A percentile compares a stretch with the other conserved stretches of the same genome.
These are phyloP conservation scores for Alnus rubra DNA, from an alignment of 306 rosid genomes.

Conservation along the genomic window DNA sequence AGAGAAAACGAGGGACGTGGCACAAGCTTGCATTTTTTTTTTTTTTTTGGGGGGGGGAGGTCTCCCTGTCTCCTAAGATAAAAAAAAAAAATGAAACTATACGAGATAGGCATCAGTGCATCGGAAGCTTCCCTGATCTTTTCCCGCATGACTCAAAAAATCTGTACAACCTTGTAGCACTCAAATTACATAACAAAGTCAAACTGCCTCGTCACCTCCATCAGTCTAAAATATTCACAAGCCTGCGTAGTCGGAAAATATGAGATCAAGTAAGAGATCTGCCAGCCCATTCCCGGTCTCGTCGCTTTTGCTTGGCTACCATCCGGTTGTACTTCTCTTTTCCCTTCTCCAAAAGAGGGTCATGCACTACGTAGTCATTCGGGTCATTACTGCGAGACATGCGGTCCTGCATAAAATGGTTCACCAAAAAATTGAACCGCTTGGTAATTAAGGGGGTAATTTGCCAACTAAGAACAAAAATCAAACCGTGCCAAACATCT, in stretches of 20 bases:
- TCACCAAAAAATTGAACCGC: neutral
- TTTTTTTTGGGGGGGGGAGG: neutral
- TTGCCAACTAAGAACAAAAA: neutral
- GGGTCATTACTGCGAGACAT: conserved; percentile 86
- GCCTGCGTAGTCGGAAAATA: neutral
- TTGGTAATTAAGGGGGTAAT: neutral
- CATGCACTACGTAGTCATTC: conserved; percentile 82
- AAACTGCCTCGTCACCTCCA: neutral
- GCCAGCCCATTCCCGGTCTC: conserved; percentile 62
- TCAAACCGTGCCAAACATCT: neutral
- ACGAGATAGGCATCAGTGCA: neutral
- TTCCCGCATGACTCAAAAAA: neutral
- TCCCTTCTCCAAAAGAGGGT: conserved; percentile 95
- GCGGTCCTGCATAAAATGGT: conserved; percentile 55
- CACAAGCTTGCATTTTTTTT: neutral
- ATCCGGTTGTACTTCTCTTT: conserved; percentile 86
- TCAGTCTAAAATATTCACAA: conserved; percentile 6
- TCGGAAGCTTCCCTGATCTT: conserved; percentile 9
- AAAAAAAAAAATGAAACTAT: neutral
- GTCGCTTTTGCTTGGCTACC: conserved; percentile 84
- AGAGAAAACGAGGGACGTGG: neutral
- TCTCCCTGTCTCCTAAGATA: neutral
- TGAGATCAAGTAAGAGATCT: conserved; percentile 51
- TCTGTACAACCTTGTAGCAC: neutral
- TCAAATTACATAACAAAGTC: neutral